These are phyloP conservation scores for Myriosclerotinia curreyana DNA, from an alignment of 2,329 filamentous ascomycete species.

Conservation along the genomic window DNA sequence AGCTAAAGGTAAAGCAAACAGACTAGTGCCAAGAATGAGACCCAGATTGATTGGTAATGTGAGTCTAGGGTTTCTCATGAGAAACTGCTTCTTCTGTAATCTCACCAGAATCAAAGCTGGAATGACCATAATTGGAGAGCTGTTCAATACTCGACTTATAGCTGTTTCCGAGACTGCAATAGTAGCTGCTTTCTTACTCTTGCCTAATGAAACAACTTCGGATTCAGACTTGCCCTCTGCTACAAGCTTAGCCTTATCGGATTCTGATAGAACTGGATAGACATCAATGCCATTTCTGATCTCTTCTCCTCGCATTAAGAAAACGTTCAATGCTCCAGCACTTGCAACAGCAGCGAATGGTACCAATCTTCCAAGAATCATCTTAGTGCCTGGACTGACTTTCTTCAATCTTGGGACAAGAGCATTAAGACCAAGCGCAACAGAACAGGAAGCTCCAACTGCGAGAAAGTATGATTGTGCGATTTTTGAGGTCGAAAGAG, in stretches of 20 bases:
- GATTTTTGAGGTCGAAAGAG: slow-evolving; percentile 75
- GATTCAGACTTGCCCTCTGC: slow-evolving; percentile 60
- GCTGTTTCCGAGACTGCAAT: slow-evolving; percentile 93
- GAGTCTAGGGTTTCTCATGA: slow-evolving; percentile 71
- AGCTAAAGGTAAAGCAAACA: slow-evolving; percentile 85
- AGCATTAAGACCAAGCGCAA: slow-evolving; percentile 87
- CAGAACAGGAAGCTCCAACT: slow-evolving; percentile 88
- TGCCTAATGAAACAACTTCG: slow-evolving; percentile 71
- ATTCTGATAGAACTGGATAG: slow-evolving; percentile 73
- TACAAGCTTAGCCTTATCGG: slow-evolving; percentile 58
- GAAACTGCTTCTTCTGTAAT: slow-evolving; percentile 79
- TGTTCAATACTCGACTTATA: slow-evolving; percentile 85
- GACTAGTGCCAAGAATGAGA: slow-evolving; percentile 80
- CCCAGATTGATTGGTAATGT: slow-evolving; percentile 82
- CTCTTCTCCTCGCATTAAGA: slow-evolving; percentile 96
- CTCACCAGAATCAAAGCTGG: slow-evolving; percentile 82
- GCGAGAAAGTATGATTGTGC: slow-evolving; percentile 88
- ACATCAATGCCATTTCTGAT: slow-evolving; percentile 91
- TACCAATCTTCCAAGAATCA: slow-evolving; percentile 80
- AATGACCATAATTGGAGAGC: slow-evolving; percentile 94
- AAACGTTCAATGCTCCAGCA: slow-evolving; percentile 89
- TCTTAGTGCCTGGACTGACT: slow-evolving; percentile 70
- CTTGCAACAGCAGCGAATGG: slow-evolving; percentile 94
- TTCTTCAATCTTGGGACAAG: slow-evolving; percentile 79
- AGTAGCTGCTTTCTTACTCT: slow-evolving; percentile 81